Evolutionary conservation across 2,329 filamentous ascomycete genomes (phyloP).

Genomic region (Fusarium sp.): DNA sequence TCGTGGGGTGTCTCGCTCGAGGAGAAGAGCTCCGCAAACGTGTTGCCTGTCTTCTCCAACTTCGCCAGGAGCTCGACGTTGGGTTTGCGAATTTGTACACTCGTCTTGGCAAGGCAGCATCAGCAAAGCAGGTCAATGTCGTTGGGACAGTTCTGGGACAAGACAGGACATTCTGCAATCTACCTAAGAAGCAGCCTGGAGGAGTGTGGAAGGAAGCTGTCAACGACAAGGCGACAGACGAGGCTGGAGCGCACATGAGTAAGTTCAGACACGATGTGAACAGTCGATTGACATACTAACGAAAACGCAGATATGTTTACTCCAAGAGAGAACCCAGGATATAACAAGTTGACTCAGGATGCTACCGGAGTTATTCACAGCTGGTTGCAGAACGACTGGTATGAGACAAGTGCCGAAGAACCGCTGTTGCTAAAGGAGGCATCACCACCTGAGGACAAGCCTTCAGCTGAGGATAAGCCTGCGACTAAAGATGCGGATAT

Average conservation of each 20-base stretch:
- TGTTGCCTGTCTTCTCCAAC: slow-evolving; percentile 72
- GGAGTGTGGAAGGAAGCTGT: slow-evolving; percentile 75
- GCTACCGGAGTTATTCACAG: slow-evolving; percentile 72
- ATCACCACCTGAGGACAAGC: slow-evolving; percentile 5
- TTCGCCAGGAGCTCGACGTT: slow-evolving; percentile 73
- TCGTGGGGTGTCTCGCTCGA: slow-evolving; percentile 89
- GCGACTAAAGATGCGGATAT: background rate
- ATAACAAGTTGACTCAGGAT: slow-evolving; percentile 72
- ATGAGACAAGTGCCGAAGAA: slow-evolving; percentile 63
- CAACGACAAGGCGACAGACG: slow-evolving; percentile 83
- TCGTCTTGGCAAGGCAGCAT: slow-evolving; percentile 76
- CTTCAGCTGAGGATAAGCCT: background rate
- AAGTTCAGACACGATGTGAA: slow-evolving; percentile 48
- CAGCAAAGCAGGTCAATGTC: slow-evolving; percentile 63
- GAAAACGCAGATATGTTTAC: slow-evolving; percentile 74
- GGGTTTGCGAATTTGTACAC: slow-evolving; percentile 92
- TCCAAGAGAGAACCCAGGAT: slow-evolving; percentile 76
- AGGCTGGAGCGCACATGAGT: slow-evolving; percentile 83
- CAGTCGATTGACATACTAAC: slow-evolving; percentile 7
- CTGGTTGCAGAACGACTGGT: slow-evolving; percentile 76
- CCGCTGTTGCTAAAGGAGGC: slow-evolving; percentile 41
- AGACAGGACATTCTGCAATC: slow-evolving; percentile 88
- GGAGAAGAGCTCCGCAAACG: slow-evolving; percentile 83
- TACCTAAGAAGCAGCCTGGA: slow-evolving; percentile 69
- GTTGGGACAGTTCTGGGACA: slow-evolving; percentile 70